These are phyloP conservation scores for Mucor velutinosus DNA, from an alignment of 371 early-diverging fungal genomes.

Conservation along the genomic window DNA sequence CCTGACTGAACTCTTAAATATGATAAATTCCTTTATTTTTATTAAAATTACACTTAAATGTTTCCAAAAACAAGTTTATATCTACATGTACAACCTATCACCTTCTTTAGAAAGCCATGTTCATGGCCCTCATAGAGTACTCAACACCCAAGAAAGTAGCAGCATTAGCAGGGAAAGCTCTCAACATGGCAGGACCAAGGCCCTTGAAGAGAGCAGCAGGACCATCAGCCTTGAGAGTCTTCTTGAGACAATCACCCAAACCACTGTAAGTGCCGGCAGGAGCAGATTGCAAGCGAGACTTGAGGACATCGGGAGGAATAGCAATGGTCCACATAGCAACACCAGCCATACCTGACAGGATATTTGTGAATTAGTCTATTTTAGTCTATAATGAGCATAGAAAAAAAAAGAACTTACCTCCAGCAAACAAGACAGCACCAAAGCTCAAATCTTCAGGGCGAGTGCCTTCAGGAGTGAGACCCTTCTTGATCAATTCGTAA, in stretches of 20 bases:
- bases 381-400: not conserved
- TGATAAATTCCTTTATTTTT: not conserved
- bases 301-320: constrained; percentile 95
- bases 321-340: constrained; percentile 87
- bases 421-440: constrained; percentile 89
- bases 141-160: constrained; percentile 65
- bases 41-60: constrained; percentile 13
- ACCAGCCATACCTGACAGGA: constrained; percentile 66
- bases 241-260: constrained; percentile 73
- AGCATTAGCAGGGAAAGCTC: constrained; percentile 74
- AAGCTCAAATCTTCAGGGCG: constrained; percentile 74
- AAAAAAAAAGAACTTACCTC: constrained; percentile 65
- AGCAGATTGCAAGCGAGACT: constrained; percentile 94
- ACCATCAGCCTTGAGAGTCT: constrained; percentile 88
- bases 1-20: not conserved
- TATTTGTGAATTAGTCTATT: constrained; percentile 1
- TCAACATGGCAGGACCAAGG: constrained; percentile 80
- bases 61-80: constrained; percentile 7
- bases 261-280: constrained; percentile 94
- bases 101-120: constrained; percentile 38
- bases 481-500: constrained; percentile 88
- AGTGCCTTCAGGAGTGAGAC: constrained; percentile 74
- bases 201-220: constrained; percentile 94
- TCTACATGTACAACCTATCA: constrained; percentile 8
- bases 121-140: constrained; percentile 50